Base-by-base conservation (phyloP, 768 basidiomycete genomes). In the Pulveroboletus sp. region DNA sequence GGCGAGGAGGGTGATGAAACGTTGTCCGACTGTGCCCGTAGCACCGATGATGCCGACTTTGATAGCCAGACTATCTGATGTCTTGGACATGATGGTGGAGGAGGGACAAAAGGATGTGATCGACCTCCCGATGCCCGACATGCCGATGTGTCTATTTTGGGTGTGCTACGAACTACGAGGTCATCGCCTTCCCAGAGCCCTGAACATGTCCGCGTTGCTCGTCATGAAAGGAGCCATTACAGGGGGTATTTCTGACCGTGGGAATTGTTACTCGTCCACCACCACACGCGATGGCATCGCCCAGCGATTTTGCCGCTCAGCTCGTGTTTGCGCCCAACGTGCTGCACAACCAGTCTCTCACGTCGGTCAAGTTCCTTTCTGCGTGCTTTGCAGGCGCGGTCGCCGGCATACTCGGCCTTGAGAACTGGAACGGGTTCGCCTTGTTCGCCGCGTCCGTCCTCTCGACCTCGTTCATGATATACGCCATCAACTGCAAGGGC, bases 11-110 rank as follows among this genome's bases (percentile, higher is more conserved):
- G 82, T 77, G 68, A 98, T 88, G 69, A 98, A 99, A 34, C 94
- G 81, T 69, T 98, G 95, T 20, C 95, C 94, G 41, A 97, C 95
- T 40, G 92, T 97, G 49, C 95, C 92, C 1, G 91, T 94, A 1
- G 92, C 91, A 27, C 91, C 91, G 9, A 94, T 75, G 40, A 94
- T 73, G 51, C 90, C 91, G 50, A 94, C 88, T 37, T 71, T 74
- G 53, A 75, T 61, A 4, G 57, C 5, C 7, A 50, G 53, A 1
- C 50, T 49, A 9, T 67, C 63, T 31, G 53, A 16, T 29, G 39
- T 45, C 39, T 23, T 57, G 46, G 33, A 64, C 61, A 67, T 66
- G 51, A 13, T 59, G 40, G 20, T 6, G 38, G 35, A 43, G 39
- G 34, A 10, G 20, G 23, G 27, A 38, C 52, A 45, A 29, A 21